Evolutionary conservation across 1,139 yeast species (phyloP).

Genomic region (Taphrina deformans): DNA sequence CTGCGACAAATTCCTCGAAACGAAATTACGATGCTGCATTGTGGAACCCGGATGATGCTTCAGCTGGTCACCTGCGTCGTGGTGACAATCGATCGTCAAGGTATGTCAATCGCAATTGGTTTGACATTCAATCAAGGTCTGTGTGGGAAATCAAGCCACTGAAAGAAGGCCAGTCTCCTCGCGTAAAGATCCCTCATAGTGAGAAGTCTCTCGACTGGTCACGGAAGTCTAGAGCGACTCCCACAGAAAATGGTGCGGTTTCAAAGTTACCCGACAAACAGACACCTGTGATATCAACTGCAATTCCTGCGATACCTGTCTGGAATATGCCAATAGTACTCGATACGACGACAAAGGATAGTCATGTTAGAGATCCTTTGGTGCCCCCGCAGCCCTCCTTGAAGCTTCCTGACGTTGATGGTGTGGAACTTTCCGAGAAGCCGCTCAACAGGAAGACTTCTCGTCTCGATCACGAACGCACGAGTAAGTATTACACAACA

Average conservation of each 20-base stretch:
- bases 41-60: neutral
- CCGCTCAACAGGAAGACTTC: neutral
- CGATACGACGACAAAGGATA: slow-evolving; percentile 6
- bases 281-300: neutral
- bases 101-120: neutral
- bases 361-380: slow-evolving; percentile 10
- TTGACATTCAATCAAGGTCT: slow-evolving; percentile 21
- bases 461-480: neutral
- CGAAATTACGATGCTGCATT: neutral
- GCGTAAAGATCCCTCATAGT: neutral
- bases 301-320: neutral
- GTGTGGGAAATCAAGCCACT: slow-evolving; percentile 25
- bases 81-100: neutral
- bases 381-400: slow-evolving; percentile 24
- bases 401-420: slow-evolving; percentile 4
- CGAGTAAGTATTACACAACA: slow-evolving; percentile 2
- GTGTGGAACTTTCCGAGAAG: neutral
- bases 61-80: neutral
- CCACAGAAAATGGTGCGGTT: neutral
- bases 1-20: neutral
- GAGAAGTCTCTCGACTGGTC: slow-evolving; percentile 17
- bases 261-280: neutral
- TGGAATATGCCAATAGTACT: slow-evolving; percentile 17
- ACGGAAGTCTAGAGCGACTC: neutral
- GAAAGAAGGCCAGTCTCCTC: slow-evolving; percentile 2